Conservation (phyloP, 2,329 filamentous ascomycete species). For the Akanthomyces muscarius region DNA sequence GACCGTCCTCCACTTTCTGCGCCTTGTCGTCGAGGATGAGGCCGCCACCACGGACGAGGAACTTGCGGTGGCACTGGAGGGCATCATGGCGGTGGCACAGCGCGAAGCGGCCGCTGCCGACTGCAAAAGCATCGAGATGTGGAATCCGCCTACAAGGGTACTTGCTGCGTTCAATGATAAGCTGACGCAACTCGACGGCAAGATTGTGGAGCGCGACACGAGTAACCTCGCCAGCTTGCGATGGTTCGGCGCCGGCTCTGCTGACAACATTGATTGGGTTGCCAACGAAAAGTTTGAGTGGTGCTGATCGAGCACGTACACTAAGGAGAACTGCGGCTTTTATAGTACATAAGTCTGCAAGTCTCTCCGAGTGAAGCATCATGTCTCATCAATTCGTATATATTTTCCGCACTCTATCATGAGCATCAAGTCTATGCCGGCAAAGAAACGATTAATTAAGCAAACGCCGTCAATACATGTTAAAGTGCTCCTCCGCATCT, state of each 20-base stretch:
- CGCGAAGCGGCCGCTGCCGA: constrained; percentile 68
- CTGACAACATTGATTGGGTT: constrained; percentile 62
- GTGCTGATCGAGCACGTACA: constrained; percentile 48
- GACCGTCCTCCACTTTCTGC: constrained; percentile 67
- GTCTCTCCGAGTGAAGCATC: not conserved
- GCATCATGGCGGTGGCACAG: constrained; percentile 64
- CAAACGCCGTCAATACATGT: constrained; percentile 17
- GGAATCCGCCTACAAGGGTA: constrained; percentile 68
- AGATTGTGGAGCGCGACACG: constrained; percentile 52
- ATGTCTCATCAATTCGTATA: constrained; percentile 16
- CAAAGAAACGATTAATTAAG: constrained; percentile 12
- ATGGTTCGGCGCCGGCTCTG: constrained; percentile 60
- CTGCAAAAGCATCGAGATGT: constrained; percentile 68
- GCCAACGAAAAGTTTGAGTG: constrained; percentile 75
- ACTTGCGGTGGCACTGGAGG: constrained; percentile 51
- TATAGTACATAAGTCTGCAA: not conserved
- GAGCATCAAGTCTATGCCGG: constrained; percentile 14
- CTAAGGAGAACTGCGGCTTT: too few species aligned
- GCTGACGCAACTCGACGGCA: constrained; percentile 44
- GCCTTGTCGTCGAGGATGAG: constrained; percentile 62
- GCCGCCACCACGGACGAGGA: constrained; percentile 35
- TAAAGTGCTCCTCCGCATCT: constrained; percentile 1
- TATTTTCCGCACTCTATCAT: constrained; percentile 17
- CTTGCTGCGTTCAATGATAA: constrained; percentile 41
- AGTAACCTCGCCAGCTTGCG: constrained; percentile 68